Base-by-base conservation (phyloP, 73 alveolate species). In the Paramecium bursaria region DNA sequence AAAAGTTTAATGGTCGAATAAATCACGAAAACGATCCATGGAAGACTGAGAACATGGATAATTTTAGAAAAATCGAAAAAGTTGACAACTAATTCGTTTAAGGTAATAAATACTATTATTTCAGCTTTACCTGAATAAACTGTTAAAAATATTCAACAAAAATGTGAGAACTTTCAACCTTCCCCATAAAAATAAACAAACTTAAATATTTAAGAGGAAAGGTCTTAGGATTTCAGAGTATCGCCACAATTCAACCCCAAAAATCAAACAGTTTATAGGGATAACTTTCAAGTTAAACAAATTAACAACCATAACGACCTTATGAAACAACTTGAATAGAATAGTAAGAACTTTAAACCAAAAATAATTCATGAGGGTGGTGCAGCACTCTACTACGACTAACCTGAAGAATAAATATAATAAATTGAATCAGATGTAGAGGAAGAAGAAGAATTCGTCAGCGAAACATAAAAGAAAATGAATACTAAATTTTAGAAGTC, bases 31-130 rank as follows among this genome's bases (percentile, higher is more conserved):
- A 67, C 21, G 19, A n/a, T 11, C 57, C 4, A n/a, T 67, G 82
- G 82, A 19, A 39, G 44, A 67, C 82, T 35, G 82, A 67, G 44
- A 67, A 67, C 17, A 67, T 39, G 17, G 82, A 67, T 67, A 67
- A 67, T 67, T 67, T 67, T 10, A 13, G 82, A 67, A 67, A 67
- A 33, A 67, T 67, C 21, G 82, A 67, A 67, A 67, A 31, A 33
- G 22, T 67, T 67, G 26, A 42, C 15, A 4, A 67, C 33, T 21
- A 39, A 7, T 6, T 39, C 21, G 82, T 67, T 1, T 42, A 67
- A 67, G 44, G 82, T 67, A 67, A 31, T 35, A 44, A 39, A 67
- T 10, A 25, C 27, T 67, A 33, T 2, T 30, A 39, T 21, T 21
- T 10, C 44, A 67, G 82, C 33, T 39, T 67, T 67, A 9, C 60